These are phyloP conservation scores for Ceratobasidium sp. DNA, from an alignment of 1,284 basidiomycete genomes.

Conservation along the genomic window DNA sequence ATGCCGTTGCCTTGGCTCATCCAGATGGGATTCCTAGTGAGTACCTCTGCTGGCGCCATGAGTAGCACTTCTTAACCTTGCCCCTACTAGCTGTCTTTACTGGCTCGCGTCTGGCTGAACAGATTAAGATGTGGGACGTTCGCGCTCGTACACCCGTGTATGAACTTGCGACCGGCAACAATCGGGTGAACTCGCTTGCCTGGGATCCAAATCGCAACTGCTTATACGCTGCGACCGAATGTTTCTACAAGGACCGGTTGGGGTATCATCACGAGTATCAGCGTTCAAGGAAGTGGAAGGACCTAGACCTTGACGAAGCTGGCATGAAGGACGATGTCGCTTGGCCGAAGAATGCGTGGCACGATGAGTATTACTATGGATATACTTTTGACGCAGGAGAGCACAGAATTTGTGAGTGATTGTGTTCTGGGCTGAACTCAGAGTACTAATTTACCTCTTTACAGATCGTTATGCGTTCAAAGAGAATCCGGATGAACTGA, in stretches of 20 bases:
- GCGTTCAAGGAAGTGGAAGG: not conserved
- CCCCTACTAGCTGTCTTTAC: constrained; percentile 16
- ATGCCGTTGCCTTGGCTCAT: constrained; percentile 5
- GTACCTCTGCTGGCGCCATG: not conserved
- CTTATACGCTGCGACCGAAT: constrained; percentile 33
- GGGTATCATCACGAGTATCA: constrained; percentile 39
- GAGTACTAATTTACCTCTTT: not conserved
- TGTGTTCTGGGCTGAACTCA: not conserved
- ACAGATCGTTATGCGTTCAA: constrained; percentile 42
- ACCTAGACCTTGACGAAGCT: not conserved
- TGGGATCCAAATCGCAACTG: constrained; percentile 19
- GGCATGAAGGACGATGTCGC: constrained; percentile 4
- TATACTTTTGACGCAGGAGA: constrained; percentile 25
- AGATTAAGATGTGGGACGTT: constrained; percentile 40
- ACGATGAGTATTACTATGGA: constrained; percentile 8
- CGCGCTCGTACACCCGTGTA: constrained; percentile 30
- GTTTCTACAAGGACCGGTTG: constrained; percentile 7
- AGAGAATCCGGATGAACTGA: constrained; percentile 17
- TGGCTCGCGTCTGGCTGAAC: not conserved
- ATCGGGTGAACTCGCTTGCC: constrained; percentile 22
- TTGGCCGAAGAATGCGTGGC: constrained; percentile 15
- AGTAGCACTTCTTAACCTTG: not conserved
- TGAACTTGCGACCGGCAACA: constrained; percentile 43
- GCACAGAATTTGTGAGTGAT: constrained; percentile 29
- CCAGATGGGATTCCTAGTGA: constrained; percentile 22